phyloP scores from a whole-genome alignment of 192 early-diverging fungal species.

The Allomyces macrogynus region DNA sequence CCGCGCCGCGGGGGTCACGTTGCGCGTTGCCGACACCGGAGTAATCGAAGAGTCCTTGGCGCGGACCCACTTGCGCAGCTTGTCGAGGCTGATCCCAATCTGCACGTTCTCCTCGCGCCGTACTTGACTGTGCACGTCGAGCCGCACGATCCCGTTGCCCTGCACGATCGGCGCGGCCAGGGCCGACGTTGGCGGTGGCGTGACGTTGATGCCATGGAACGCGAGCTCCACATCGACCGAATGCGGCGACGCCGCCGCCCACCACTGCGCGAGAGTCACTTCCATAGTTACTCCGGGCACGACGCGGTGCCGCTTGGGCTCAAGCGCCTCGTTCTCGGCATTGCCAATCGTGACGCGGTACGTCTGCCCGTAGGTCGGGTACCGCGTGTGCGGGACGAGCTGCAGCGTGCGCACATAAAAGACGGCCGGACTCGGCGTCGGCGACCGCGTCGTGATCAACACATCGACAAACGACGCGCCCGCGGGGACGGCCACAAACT shows the following conservation, averaged over 20 bases:
- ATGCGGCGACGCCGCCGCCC: conserved; percentile 55
- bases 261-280: conserved; percentile 70
- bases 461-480: conserved; percentile 22
- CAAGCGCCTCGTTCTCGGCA: background rate
- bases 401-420: conserved; percentile 58
- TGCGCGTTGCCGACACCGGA: conserved; percentile 46
- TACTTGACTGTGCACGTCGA: conserved; percentile 48
- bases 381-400: conserved; percentile 48
- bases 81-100: conserved; percentile 28
- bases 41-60: conserved; percentile 39
- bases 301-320: conserved; percentile 33
- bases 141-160: conserved; percentile 37
- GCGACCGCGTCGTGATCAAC: too few relatives aligned
- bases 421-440: conserved; percentile 25
- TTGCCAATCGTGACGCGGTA: background rate
- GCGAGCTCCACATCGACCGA: conserved; percentile 41
- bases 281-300: conserved; percentile 54
- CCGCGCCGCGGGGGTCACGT: conserved; percentile 44
- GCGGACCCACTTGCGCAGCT: conserved; percentile 39
- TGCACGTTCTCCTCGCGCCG: conserved; percentile 47
- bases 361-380: conserved; percentile 31
- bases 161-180: conserved; percentile 13
- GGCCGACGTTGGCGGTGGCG: background rate
- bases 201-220: conserved; percentile 57
- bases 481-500: conserved; percentile 62